phyloP scores from a whole-genome alignment of 2,329 filamentous ascomycete genomes.

The Ascochyta rabiei region DNA sequence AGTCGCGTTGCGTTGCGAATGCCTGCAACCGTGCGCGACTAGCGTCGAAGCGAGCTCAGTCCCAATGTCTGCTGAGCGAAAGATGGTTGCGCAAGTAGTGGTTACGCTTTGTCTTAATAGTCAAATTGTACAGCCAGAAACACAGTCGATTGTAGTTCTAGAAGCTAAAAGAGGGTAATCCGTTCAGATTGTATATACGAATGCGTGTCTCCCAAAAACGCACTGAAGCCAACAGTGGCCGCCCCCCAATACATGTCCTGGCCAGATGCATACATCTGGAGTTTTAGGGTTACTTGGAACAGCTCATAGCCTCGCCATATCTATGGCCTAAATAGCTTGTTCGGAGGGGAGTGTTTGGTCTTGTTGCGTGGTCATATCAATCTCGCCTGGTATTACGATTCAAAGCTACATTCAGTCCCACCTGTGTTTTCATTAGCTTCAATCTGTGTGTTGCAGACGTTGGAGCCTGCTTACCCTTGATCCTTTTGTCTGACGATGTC shows the following conservation, averaged over 20 bases:
- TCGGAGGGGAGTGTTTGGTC: not conserved
- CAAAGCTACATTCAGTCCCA: conserved; percentile 26
- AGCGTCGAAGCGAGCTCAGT: not conserved
- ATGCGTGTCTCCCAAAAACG: not conserved
- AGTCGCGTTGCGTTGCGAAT: conserved; percentile 26
- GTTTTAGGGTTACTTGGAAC: not conserved
- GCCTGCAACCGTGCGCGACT: conserved; percentile 23
- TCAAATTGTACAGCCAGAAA: not conserved
- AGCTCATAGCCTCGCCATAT: not conserved
- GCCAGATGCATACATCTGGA: not conserved
- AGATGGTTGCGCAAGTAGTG: not conserved
- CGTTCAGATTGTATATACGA: not conserved
- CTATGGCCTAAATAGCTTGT: not conserved
- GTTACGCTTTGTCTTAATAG: not conserved
- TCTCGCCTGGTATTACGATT: not conserved
- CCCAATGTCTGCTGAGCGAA: not conserved
- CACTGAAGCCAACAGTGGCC: not conserved
- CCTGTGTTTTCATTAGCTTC: conserved; percentile 22
- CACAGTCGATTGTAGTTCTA: not conserved
- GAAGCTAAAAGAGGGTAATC: not conserved
- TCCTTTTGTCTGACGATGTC: conserved; percentile 79
- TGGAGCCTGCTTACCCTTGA: conserved; percentile 64
- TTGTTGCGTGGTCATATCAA: conserved; percentile 3
- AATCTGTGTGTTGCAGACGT: not conserved
- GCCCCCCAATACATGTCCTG: conserved; percentile 4